Conservation (phyloP, 139 green algal species). For the Chlorella sorokiniana region DNA sequence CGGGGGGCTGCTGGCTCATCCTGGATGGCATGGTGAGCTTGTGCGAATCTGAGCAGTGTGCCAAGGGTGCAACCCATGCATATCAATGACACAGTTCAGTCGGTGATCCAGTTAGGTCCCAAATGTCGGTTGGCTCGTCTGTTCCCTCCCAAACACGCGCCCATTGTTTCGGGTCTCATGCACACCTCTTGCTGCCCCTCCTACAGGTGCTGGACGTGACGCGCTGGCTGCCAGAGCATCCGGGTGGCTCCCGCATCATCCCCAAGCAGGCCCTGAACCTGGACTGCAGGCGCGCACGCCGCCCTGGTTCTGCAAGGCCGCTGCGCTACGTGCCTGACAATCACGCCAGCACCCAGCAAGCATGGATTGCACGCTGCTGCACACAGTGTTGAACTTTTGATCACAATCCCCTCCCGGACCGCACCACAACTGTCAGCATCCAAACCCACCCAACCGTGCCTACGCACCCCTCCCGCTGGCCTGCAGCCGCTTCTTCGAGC, state of each 20-base stretch:
- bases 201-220: background rate
- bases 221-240: constrained; percentile 65
- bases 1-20: constrained; percentile 50
- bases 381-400: too few species aligned
- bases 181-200: background rate
- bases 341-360: background rate
- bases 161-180: too few species aligned
- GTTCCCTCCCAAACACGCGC: too few species aligned
- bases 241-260: constrained; percentile 74
- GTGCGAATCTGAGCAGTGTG: constrained; percentile 65
- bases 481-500: constrained; percentile 50
- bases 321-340: background rate
- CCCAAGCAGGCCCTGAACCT: constrained; percentile 68
- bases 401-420: too few species aligned
- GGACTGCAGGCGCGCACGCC: constrained; percentile 47
- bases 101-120: too few species aligned
- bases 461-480: too few species aligned
- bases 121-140: too few species aligned
- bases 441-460: too few species aligned
- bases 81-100: too few species aligned
- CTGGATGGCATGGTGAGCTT: constrained; percentile 78
- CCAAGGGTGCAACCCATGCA: background rate
- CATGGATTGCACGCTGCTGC: background rate
- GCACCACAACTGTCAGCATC: too few species aligned
- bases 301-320: background rate